phyloP scores from a whole-genome alignment of 2,329 filamentous ascomycete genomes.

The Fusarium virguliforme region DNA sequence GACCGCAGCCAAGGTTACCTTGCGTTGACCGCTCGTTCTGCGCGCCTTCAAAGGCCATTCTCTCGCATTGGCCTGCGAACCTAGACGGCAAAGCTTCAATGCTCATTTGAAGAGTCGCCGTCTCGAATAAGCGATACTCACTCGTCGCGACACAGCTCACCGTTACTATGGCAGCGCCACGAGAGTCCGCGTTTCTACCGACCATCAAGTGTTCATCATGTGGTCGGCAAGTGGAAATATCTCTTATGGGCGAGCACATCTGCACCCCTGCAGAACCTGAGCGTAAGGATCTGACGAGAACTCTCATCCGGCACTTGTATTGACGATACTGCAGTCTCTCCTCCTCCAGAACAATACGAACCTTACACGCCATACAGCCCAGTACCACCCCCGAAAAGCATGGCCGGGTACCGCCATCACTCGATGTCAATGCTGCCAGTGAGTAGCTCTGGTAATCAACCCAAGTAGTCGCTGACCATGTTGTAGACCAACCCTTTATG shows the following conservation, averaged over 20 bases:
- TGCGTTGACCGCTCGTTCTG: constrained; percentile 15
- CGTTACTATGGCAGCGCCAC: constrained; percentile 65
- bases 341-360: constrained; percentile 56
- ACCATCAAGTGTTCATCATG: constrained; percentile 92
- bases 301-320: constrained; percentile 9
- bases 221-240: constrained; percentile 83
- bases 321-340: constrained; percentile 54
- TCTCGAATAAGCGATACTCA: constrained; percentile 15
- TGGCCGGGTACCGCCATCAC: constrained; percentile 61
- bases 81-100: constrained; percentile 21
- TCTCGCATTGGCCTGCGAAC: constrained; percentile 19
- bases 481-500: constrained; percentile 68
- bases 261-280: constrained; percentile 72
- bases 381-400: constrained; percentile 56
- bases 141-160: constrained; percentile 22
- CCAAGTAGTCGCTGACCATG: constrained; percentile 49
- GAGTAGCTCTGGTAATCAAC: constrained; percentile 47
- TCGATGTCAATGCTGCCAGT: constrained; percentile 71
- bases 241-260: constrained; percentile 87
- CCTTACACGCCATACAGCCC: constrained; percentile 51
- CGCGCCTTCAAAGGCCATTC: constrained; percentile 18
- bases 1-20: constrained; percentile 22
- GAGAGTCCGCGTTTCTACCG: constrained; percentile 81
- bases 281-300: constrained; percentile 55
- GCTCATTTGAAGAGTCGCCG: constrained; percentile 24